A percentile compares a stretch with the other conserved stretches of the same genome.
Evolutionary conservation across 495 filamentous ascomycete species (phyloP).

Genomic region (Acidomyces sp.): DNA sequence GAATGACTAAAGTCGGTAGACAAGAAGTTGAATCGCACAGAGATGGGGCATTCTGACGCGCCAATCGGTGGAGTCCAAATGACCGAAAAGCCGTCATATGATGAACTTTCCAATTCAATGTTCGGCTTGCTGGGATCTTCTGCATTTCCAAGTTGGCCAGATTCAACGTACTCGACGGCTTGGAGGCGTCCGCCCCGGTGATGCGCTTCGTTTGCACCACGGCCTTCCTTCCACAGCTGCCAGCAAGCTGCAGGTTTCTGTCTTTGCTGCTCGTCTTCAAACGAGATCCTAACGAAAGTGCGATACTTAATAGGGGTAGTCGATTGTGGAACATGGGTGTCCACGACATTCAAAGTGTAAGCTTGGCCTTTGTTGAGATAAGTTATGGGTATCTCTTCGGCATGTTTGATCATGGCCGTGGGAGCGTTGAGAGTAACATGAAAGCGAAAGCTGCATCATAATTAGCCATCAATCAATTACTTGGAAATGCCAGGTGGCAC

Average conservation of each 20-base stretch:
- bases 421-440: constrained; percentile 81
- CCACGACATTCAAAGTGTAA: constrained; percentile 67
- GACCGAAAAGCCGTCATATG: constrained; percentile 85
- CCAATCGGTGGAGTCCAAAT: constrained; percentile 63
- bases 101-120: constrained; percentile 66
- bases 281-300: constrained; percentile 80
- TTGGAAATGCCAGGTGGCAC: constrained; percentile 6
- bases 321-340: constrained; percentile 41
- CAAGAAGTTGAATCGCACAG: constrained; percentile 92
- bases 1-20: constrained; percentile 98
- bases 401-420: constrained; percentile 86
- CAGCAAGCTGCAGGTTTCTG: constrained; percentile 71
- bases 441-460: constrained; percentile 64
- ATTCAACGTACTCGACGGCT: constrained; percentile 87
- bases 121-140: constrained; percentile 59
- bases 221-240: constrained; percentile 92
- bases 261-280: constrained; percentile 85
- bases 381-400: constrained; percentile 80
- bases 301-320: constrained; percentile 49
- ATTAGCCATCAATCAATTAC: constrained; percentile 24
- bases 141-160: constrained; percentile 47
- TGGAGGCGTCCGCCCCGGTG: constrained; percentile 75
- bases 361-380: constrained; percentile 97
- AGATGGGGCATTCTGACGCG: constrained; percentile 58
- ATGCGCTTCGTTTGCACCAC: constrained; percentile 79